Base-by-base conservation (phyloP, 2,329 filamentous ascomycete genomes). In the Phialophora tarda region DNA sequence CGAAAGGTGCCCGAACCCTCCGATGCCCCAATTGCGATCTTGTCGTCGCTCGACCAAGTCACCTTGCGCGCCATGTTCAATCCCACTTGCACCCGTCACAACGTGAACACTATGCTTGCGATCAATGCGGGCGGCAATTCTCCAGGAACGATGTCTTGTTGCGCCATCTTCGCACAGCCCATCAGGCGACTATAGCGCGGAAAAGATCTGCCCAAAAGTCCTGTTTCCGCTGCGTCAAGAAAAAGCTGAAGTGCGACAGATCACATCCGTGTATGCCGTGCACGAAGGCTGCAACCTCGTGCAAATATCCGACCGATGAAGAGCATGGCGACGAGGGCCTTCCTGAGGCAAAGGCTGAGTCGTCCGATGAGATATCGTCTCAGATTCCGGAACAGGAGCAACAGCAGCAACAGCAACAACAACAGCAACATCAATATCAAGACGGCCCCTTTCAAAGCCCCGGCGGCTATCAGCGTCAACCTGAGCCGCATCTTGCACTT, bases 141-240 rank as follows among this genome's bases (percentile, higher is more conserved):
- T 66, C 67, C 4, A 57, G 67, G 12, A 69, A 69, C 47, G 67
- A 69, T 65, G 67, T 69, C 34, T 53, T 69, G 23, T 55, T 69
- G 8, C 64, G 67, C 23, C 67, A 69, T 50, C 64, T 69, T 34
- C 67, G 67, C 7, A 69, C 64, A 12, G 64, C 67, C 17, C 67
- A 69, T 28, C 67, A 69, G 54, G 59, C 64, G 38, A 64, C 48
- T 32, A 63, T 62, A 8, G 50, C 57, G 30, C 64, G 64, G 12
- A 66, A 64, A 30, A 59, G 59, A 53, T 64, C 59, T 11, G 63
- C 68, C 10, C 68, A 68, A 53, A 70, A 64, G 51, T 68, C 65
- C 23, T 70, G 68, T 47, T 70, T 68, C 59, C 68, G 68, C 12
- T 70, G 68, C 47, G 68, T 67, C 44, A 65, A 63, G 23, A 70